Base-by-base conservation (phyloP, 2,329 filamentous ascomycete species). In the Trichophyton verrucosum region DNA sequence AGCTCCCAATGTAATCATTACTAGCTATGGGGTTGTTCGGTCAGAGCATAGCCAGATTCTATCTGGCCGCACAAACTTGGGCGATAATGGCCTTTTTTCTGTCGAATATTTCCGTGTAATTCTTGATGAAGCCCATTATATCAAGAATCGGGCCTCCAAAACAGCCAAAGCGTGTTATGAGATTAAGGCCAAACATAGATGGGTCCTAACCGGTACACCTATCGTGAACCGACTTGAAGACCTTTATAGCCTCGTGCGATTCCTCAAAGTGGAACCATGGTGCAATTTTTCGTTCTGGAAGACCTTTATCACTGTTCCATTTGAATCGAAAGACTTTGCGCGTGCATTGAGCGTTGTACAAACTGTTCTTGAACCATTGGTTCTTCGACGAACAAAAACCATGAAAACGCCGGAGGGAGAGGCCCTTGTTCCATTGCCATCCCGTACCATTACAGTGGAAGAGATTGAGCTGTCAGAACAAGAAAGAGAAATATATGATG, bases 271-370 rank as follows among this genome's bases (percentile, higher is more conserved):
- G 3, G 92, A 97, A 71, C 94, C 94, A 0, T 99, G 94, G 94
- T 94, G 88, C 69, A 97, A 97, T 72, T 99, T 99, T 73, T 96
- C 91, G 0, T 99, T 96, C 75, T 99, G 94, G 94, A 91, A 91
- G 71, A 97, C 94, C 0, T 99, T 99, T 72, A 97, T 99, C 69
- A 99, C 94, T 0, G 86, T 95, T 1, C 94, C 94, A 0, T 99
- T 99, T 65, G 94, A 99, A 72, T 92, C 90, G 0, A 94, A 94
- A 66, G 88, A 99, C 64, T 96, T 95, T 70, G 84, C 96, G 66
- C 86, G 91, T 3, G 94, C 94, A 0, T 79, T 99, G 6, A 94
- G 97, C 70, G 94, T 99, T 1, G 94, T 99, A 1, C 94, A 99
- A 71, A 99, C 92, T 0, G 92, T 99, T 0, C 77, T 99, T 3